Percentiles rank a stretch among this genome's conserved stretches.
phyloP scores from a whole-genome alignment of 805 yeast species.

The Sungouiozyma ichnusensis region DNA sequence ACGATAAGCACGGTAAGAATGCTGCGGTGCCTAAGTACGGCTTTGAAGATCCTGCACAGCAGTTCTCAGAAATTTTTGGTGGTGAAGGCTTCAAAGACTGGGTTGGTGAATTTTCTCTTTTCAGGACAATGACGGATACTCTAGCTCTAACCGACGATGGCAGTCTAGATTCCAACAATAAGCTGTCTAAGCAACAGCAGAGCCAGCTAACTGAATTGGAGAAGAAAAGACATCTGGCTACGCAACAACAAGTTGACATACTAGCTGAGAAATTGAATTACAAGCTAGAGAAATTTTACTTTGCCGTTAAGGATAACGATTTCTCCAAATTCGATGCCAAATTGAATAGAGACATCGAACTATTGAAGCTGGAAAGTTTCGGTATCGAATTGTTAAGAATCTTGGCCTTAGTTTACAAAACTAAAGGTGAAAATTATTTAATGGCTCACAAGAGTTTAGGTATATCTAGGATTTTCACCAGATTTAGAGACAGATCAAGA shows the following conservation, averaged over 20 bases:
- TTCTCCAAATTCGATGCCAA: conserved; percentile 38
- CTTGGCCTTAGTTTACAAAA: conserved; percentile 65
- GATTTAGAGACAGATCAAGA: conserved; percentile 71
- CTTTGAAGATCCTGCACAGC: conserved; percentile 73
- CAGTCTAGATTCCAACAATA: conserved; percentile 5
- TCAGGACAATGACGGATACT: conserved; percentile 47
- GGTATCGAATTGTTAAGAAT: conserved; percentile 77
- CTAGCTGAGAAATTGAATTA: conserved; percentile 37
- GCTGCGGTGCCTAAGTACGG: conserved; percentile 56
- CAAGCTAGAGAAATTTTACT: conserved; percentile 35
- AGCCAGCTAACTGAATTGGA: conserved; percentile 39
- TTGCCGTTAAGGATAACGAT: conserved; percentile 38
- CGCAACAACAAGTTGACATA: conserved; percentile 37
- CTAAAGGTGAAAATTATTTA: conserved; percentile 60
- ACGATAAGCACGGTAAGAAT: conserved; percentile 75
- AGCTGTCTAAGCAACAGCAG: conserved; percentile 31
- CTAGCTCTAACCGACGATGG: conserved; percentile 22
- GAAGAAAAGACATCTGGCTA: conserved; percentile 40
- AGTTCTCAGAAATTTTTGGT: conserved; percentile 71
- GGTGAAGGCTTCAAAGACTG: conserved; percentile 65
- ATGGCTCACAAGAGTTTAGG: conserved; percentile 74
- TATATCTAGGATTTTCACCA: conserved; percentile 67
- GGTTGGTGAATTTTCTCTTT: conserved; percentile 62
- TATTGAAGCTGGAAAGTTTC: conserved; percentile 83
- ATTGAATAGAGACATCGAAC: conserved; percentile 51